These are phyloP conservation scores for Teunomyces atbi DNA, from an alignment of 805 yeast genomes.

Conservation along the genomic window DNA sequence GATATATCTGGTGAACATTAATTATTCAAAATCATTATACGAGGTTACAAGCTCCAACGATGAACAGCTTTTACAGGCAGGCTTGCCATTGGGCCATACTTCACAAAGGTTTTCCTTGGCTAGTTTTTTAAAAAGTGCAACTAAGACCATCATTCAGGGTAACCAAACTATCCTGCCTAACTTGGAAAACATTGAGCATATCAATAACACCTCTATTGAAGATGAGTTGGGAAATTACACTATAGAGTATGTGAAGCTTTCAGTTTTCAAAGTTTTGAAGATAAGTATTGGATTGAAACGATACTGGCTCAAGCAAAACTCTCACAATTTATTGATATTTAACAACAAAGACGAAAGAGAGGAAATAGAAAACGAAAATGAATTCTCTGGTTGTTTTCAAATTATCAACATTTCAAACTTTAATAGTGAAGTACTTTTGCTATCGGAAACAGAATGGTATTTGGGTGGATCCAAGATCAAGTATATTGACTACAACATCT, in stretches of 20 bases:
- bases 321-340: conserved; percentile 36
- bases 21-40: conserved; percentile 30
- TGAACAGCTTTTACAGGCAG: conserved; percentile 33
- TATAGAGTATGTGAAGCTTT: conserved; percentile 27
- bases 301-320: conserved; percentile 39
- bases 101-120: conserved; percentile 26
- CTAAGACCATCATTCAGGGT: conserved; percentile 32
- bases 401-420: conserved; percentile 32
- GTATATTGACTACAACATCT: conserved; percentile 24
- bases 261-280: conserved; percentile 32
- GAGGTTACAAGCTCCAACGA: conserved; percentile 28
- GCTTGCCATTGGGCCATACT: conserved; percentile 30
- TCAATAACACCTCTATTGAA: conserved; percentile 25
- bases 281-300: conserved; percentile 28
- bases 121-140: conserved; percentile 29
- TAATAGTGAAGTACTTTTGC: conserved; percentile 24
- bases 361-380: not conserved
- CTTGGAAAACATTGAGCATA: conserved; percentile 36
- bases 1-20: conserved; percentile 38
- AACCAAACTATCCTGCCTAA: conserved; percentile 15
- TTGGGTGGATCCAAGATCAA: conserved; percentile 14
- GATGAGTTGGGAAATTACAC: conserved; percentile 29
- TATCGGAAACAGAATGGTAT: conserved; percentile 32
- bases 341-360: conserved; percentile 19
- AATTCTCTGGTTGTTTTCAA: conserved; percentile 21